Evolutionary conservation across 257 asterid species (phyloP), one percentile per base, ranked within the genome.

Genomic region (Paulownia fortunei): DNA sequence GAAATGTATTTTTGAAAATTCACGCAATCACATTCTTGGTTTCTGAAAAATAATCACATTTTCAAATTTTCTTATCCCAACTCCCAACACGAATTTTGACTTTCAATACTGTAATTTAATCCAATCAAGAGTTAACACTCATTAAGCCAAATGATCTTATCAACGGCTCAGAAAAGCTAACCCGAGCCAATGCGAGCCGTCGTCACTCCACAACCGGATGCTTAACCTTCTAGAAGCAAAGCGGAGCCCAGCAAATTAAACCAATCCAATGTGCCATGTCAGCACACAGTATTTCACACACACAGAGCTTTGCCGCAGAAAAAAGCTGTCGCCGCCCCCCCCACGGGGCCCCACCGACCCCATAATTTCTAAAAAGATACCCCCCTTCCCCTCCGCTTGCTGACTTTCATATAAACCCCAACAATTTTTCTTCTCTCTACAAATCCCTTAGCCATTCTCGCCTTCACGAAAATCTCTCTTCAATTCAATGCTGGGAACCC

Each of bases 151-250:
- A 18, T 19, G 13, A n/a, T 10, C 32, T 19, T 19, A 6, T 8
- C 6, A 55, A 19, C 62, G 62, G 62, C 65, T 24, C n/a, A 23
- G 37, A n/a, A 24, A 26, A 58, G 36, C 39, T 24, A 58, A 58
- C 18, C 18, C 39, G 62, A 55, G 62, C 62, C 62, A 52, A 58
- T 0, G 37, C 65, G 11, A 24, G n/a, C 37, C 65, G 65, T 6
- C 15, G 2, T 47, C 30, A 18, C 63, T 9, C 63, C 12, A n/a
- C 1, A 54, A 19, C 32, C 32, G 11, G 16, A 30, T 1, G 72
- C 69, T 67, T 37, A n/a, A 77, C 69, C 81, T 77, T 77, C 81
- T 67, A 77, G 81, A 77, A 77, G 81, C 60, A 54, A 6, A 46
- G 21, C n/a, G 62, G 47, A 7, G 39, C 60, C 34, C 23, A 24